Evolutionary conservation across 129 eudicot species (phyloP).

Genomic region (Tagetes erecta): DNA sequence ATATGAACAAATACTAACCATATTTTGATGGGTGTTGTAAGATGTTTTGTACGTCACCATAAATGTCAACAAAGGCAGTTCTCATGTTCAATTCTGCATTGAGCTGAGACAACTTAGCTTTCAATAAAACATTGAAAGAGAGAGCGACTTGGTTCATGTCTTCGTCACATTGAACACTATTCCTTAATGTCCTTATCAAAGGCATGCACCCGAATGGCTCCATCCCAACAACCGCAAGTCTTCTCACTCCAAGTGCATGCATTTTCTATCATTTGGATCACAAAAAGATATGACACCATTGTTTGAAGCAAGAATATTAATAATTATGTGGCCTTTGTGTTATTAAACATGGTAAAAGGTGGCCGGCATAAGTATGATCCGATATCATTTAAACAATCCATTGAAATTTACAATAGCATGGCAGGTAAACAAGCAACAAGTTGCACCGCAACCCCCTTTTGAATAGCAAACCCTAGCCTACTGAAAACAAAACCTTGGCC

Average conservation of each 20-base stretch:
- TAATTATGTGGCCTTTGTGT: background rate
- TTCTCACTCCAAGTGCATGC: slow-evolving; percentile 55
- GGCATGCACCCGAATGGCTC: slow-evolving; percentile 70
- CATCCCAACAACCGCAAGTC: slow-evolving; percentile 54
- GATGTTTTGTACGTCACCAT: slow-evolving; percentile 34
- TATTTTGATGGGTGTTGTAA: slow-evolving; percentile 39
- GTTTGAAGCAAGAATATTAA: background rate
- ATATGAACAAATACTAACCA: slow-evolving; percentile 26
- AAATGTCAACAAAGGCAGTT: slow-evolving; percentile 40
- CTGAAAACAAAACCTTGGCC: too few relatives aligned
- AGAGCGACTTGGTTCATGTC: slow-evolving; percentile 54
- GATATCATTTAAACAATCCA: too few relatives aligned
- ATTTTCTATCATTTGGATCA: slow-evolving; percentile 21
- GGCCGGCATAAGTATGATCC: too few relatives aligned
- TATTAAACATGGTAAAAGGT: too few relatives aligned
- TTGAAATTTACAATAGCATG: too few relatives aligned
- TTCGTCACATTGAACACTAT: slow-evolving; percentile 37
- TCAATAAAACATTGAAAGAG: slow-evolving; percentile 45
- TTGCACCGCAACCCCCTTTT: too few relatives aligned
- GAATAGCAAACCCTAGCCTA: too few relatives aligned
- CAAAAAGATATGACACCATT: background rate
- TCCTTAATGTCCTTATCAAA: slow-evolving; percentile 40
- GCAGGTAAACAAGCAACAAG: too few relatives aligned
- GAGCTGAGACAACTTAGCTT: slow-evolving; percentile 31
- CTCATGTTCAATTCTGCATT: slow-evolving; percentile 28